These are phyloP conservation scores for Gossypium aridum DNA, from an alignment of 441 rosid genomes.

Conservation along the genomic window DNA sequence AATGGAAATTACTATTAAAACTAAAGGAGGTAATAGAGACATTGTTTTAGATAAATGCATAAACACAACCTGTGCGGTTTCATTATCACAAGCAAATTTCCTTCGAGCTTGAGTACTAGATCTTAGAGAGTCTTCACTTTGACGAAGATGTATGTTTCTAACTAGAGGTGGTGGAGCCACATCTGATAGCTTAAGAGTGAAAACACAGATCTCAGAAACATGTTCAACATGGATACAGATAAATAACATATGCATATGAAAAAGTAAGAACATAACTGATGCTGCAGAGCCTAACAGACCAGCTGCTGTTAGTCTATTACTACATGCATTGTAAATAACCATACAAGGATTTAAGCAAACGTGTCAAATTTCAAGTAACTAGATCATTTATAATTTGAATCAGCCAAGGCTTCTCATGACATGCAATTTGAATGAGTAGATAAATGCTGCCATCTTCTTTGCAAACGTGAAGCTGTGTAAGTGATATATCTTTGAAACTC, in stretches of 20 bases:
- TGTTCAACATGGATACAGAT: background rate
- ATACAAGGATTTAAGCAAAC: background rate
- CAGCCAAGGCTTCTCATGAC: background rate
- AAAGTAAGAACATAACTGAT: background rate
- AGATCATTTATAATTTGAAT: background rate
- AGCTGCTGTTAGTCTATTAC: background rate
- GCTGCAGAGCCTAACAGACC: background rate
- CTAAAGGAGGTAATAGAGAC: background rate
- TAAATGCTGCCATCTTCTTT: background rate
- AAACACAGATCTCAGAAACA: constrained; percentile 8
- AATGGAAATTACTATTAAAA: background rate
- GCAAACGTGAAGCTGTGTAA: background rate
- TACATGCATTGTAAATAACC: background rate
- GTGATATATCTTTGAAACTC: background rate
- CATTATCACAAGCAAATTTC: constrained; percentile 30
- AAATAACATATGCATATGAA: background rate
- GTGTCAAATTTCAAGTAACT: background rate
- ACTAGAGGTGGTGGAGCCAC: constrained; percentile 33
- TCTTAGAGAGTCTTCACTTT: constrained; percentile 27
- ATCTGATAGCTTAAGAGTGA: constrained; percentile 34
- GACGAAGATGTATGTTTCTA: constrained; percentile 27
- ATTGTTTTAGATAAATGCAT: background rate
- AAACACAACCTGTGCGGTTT: constrained; percentile 34
- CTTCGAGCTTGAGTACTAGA: constrained; percentile 30
- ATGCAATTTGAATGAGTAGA: background rate